Conservation (phyloP, 495 filamentous ascomycete genomes). For the Aspergillus haitiensis region DNA sequence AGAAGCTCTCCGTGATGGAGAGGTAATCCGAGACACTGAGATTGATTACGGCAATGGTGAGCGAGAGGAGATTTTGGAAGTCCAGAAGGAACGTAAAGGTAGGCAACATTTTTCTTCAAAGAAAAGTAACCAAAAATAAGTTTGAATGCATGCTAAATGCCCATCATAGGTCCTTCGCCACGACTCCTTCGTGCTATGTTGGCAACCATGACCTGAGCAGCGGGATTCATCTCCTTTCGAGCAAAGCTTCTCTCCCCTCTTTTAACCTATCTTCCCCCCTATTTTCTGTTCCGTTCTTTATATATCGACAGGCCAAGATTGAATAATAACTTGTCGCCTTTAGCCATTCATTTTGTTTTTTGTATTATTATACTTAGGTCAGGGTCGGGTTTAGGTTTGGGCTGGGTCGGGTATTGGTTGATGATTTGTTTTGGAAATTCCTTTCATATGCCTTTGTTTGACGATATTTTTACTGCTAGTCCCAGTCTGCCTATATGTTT, state of each 20-base stretch:
- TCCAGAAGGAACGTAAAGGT: constrained; percentile 86
- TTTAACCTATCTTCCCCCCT: background rate
- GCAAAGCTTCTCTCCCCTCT: background rate
- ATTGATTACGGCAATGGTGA: constrained; percentile 46
- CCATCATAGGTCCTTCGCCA: constrained; percentile 54
- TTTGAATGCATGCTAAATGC: too few relatives aligned
- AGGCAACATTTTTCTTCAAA: constrained; percentile 46
- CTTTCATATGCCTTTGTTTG: too few relatives aligned
- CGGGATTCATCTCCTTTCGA: background rate
- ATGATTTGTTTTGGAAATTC: too few relatives aligned
- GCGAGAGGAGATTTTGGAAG: constrained; percentile 55
- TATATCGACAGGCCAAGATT: too few relatives aligned
- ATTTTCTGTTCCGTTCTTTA: background rate
- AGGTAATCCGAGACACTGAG: constrained; percentile 45
- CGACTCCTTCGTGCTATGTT: constrained; percentile 71
- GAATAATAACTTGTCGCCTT: too few relatives aligned
- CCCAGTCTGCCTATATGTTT: too few relatives aligned
- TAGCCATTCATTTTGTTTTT: too few relatives aligned
- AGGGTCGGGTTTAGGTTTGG: too few relatives aligned
- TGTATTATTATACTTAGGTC: too few relatives aligned
- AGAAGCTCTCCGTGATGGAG: constrained; percentile 43
- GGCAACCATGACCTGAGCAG: constrained; percentile 66
- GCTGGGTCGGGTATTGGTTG: too few relatives aligned
- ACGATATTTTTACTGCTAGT: too few relatives aligned
- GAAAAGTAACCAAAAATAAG: constrained; percentile 11